These are phyloP conservation scores for Tuber melanosporum DNA, from an alignment of 495 filamentous ascomycete genomes.

Conservation along the genomic window DNA sequence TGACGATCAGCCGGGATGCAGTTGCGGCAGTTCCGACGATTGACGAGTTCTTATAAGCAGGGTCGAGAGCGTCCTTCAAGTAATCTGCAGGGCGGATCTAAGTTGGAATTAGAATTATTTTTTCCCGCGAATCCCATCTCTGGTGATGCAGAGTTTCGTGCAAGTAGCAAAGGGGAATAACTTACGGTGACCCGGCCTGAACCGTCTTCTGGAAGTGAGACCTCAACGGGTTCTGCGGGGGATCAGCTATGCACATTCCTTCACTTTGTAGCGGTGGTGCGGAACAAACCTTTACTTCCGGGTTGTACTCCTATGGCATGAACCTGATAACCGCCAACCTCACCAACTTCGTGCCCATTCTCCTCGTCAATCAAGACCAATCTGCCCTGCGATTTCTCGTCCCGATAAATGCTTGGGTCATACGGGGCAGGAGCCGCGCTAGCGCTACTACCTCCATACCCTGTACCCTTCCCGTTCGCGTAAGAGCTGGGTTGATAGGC, in stretches of 20 bases:
- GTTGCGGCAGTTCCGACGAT: conserved; percentile 84
- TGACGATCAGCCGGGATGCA: conserved; percentile 89
- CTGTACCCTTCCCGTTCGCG: conserved; percentile 16
- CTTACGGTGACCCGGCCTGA: conserved; percentile 46
- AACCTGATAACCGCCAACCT: conserved; percentile 69
- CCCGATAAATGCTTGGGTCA: conserved; percentile 19
- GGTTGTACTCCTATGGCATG: conserved; percentile 72
- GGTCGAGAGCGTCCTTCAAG: conserved; percentile 71
- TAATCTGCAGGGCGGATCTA: conserved; percentile 73
- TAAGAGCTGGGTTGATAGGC: conserved; percentile 13
- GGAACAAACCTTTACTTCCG: conserved; percentile 73
- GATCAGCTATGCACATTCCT: background rate
- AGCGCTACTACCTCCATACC: conserved; percentile 7
- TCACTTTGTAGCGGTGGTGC: background rate
- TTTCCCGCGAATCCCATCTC: background rate
- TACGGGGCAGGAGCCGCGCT: conserved; percentile 14
- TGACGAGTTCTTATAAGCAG: conserved; percentile 77
- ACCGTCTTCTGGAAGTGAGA: conserved; percentile 70
- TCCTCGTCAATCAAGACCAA: conserved; percentile 94
- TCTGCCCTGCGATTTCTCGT: conserved; percentile 41
- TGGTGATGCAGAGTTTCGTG: background rate
- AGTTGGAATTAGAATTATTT: conserved; percentile 55
- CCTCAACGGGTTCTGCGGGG: conserved; percentile 74
- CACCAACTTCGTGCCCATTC: conserved; percentile 88
- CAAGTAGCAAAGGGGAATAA: background rate